Evolutionary conservation across 2,329 filamentous ascomycete genomes (phyloP).

Genomic region (Pyricularia pennisetigena): DNA sequence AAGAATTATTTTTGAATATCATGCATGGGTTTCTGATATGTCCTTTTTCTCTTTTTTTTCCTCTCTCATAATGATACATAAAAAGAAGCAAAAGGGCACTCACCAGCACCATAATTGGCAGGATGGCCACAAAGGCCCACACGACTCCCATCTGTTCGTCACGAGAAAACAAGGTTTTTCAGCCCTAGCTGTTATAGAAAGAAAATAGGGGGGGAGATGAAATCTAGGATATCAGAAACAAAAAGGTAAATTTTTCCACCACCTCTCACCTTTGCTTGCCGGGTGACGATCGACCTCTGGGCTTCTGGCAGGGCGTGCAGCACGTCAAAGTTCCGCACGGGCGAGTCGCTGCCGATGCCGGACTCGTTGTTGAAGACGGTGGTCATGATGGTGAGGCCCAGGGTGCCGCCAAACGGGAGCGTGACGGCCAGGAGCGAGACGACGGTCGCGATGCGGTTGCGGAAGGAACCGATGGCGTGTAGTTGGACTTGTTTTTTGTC

Average conservation of each 20-base stretch:
- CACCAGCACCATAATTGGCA: slow-evolving; percentile 43
- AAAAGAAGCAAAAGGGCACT: slow-evolving; percentile 7
- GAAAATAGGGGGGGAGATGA: no score
- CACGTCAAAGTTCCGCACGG: slow-evolving; percentile 21
- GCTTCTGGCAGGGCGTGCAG: slow-evolving; percentile 23
- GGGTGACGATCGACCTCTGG: slow-evolving; percentile 25
- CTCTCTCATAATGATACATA: background rate
- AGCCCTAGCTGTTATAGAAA: background rate
- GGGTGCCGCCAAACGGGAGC: slow-evolving; percentile 51
- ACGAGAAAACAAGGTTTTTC: background rate
- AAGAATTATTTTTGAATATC: no score
- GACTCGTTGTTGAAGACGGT: slow-evolving; percentile 54
- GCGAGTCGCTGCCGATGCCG: slow-evolving; percentile 16
- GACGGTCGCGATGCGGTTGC: slow-evolving; percentile 43
- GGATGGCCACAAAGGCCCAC: slow-evolving; percentile 53
- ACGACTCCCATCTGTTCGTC: slow-evolving; percentile 43
- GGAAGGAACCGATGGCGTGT: slow-evolving; percentile 53
- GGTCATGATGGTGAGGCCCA: slow-evolving; percentile 58
- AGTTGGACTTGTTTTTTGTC: slow-evolving; percentile 27
- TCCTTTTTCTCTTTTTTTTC: background rate
- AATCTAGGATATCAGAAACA: background rate
- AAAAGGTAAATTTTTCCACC: no score
- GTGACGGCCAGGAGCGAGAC: slow-evolving; percentile 51
- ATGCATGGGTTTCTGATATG: background rate
- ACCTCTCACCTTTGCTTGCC: slow-evolving; percentile 28